A percentile compares a stretch with the other conserved stretches of the same genome.
phyloP scores from a whole-genome alignment of 73 alveolate species.

The Uronychia setigera region DNA sequence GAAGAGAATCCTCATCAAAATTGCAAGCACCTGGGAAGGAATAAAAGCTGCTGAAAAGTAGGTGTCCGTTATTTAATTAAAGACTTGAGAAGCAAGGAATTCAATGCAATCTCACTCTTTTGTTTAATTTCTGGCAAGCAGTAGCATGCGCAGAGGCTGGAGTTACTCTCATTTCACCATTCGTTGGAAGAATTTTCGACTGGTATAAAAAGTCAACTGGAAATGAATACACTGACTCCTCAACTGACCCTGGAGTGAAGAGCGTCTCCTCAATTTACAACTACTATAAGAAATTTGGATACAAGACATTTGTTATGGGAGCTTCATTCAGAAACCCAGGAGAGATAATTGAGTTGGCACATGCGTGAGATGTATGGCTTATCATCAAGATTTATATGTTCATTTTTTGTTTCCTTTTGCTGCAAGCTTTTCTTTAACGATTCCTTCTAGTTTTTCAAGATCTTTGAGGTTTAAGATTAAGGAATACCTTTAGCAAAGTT shows the following conservation, averaged over 20 bases:
- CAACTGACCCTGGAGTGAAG: slow-evolving; percentile 80
- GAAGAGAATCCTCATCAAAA: slow-evolving; percentile 73
- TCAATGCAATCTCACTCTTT: slow-evolving; percentile 74
- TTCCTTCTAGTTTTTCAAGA: slow-evolving; percentile 42
- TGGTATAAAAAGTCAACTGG: slow-evolving; percentile 64
- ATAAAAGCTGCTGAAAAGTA: slow-evolving; percentile 71
- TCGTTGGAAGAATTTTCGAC: slow-evolving; percentile 84
- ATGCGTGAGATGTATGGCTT: no score
- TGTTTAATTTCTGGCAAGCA: slow-evolving; percentile 68
- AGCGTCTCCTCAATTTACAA: slow-evolving; percentile 64
- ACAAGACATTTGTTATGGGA: slow-evolving; percentile 80
- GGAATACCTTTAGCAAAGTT: slow-evolving; percentile 74
- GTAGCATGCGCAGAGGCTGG: slow-evolving; percentile 89
- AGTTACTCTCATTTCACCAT: slow-evolving; percentile 79
- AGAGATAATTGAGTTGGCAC: slow-evolving; percentile 27
- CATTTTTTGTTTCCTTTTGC: slow-evolving; percentile 1
- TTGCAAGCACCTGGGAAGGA: slow-evolving; percentile 91
- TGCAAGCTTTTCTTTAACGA: slow-evolving; percentile 25
- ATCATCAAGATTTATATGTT: no score
- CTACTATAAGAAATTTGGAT: slow-evolving; percentile 65
- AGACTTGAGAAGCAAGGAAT: slow-evolving; percentile 67
- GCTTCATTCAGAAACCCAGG: slow-evolving; percentile 44
- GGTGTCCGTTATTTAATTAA: not conserved
- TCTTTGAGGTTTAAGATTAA: no score
- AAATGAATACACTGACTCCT: slow-evolving; percentile 48